Evolutionary conservation across 106 monocot species (phyloP).

Genomic region (Phalaenopsis equestris): DNA sequence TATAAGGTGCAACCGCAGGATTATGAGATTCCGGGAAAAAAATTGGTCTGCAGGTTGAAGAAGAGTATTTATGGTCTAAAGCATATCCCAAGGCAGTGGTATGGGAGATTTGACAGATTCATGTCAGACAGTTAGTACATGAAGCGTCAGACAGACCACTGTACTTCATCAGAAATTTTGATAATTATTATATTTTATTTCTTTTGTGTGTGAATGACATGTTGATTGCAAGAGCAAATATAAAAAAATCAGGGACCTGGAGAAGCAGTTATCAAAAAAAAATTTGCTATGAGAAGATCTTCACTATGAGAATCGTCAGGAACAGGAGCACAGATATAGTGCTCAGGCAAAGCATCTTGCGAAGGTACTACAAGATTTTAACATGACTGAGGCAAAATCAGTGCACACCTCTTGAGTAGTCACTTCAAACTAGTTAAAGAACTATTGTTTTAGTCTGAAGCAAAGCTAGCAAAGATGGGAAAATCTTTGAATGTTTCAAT

Average conservation of each 20-base stretch:
- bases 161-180: too few relatives aligned
- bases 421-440: not conserved
- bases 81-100: not conserved
- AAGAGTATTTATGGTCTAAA: not conserved
- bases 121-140: not conserved
- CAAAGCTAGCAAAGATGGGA: too few relatives aligned
- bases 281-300: not conserved
- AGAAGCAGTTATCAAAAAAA: not conserved
- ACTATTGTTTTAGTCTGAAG: too few relatives aligned
- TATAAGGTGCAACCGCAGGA: not conserved
- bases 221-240: not conserved
- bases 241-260: not conserved
- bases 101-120: not conserved
- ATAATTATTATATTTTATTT: not conserved
- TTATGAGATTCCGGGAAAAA: not conserved
- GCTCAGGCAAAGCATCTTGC: not conserved
- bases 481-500: too few relatives aligned
- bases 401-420: not conserved
- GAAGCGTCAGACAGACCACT: too few relatives aligned
- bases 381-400: not conserved
- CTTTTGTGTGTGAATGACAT: not conserved
- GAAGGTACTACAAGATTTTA: not conserved
- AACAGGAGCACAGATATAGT: too few relatives aligned
- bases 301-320: not conserved
- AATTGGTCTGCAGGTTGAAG: not conserved